A percentile compares a stretch with the other conserved stretches of the same genome.
Conservation (phyloP, 257 asterid species). For the Penstemon davidsonii region DNA sequence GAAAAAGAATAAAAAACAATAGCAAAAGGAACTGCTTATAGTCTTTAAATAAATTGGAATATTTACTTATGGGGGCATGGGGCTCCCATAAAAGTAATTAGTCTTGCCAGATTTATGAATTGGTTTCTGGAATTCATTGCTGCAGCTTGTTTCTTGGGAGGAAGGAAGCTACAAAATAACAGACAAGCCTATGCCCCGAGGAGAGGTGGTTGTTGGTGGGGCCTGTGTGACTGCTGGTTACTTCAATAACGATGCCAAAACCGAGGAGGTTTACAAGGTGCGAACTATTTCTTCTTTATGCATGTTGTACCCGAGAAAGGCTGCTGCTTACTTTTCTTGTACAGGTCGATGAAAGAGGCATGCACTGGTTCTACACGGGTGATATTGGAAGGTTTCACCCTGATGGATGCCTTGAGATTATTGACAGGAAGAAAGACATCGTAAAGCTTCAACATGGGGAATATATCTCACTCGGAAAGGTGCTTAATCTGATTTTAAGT, state of each 20-base stretch:
- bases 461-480: constrained; percentile 92
- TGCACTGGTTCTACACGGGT: constrained; percentile 94
- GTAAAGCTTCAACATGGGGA: constrained; percentile 97
- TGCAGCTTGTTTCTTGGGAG: constrained; percentile 93
- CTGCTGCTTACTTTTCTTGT: constrained; percentile 25
- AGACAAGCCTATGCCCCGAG: constrained; percentile 93
- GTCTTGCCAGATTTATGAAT: constrained; percentile 7
- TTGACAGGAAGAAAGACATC: constrained; percentile 89
- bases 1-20: not conserved
- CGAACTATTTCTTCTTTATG: constrained; percentile 19
- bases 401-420: constrained; percentile 90
- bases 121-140: constrained; percentile 25
- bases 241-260: constrained; percentile 74
- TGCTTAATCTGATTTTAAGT: constrained; percentile 9
- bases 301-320: constrained; percentile 6
- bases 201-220: constrained; percentile 88
- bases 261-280: constrained; percentile 76
- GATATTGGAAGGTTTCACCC: constrained; percentile 88
- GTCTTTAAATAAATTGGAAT: constrained; percentile 6
- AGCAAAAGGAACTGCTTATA: constrained; percentile 4
- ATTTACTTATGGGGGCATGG: constrained; percentile 2
- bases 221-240: constrained; percentile 88
- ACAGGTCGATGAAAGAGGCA: constrained; percentile 84
- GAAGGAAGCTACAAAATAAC: constrained; percentile 78
- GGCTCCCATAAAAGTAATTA: not conserved